phyloP scores from a whole-genome alignment of 148 eudicot species.

The Heliamphora exappendiculata region DNA sequence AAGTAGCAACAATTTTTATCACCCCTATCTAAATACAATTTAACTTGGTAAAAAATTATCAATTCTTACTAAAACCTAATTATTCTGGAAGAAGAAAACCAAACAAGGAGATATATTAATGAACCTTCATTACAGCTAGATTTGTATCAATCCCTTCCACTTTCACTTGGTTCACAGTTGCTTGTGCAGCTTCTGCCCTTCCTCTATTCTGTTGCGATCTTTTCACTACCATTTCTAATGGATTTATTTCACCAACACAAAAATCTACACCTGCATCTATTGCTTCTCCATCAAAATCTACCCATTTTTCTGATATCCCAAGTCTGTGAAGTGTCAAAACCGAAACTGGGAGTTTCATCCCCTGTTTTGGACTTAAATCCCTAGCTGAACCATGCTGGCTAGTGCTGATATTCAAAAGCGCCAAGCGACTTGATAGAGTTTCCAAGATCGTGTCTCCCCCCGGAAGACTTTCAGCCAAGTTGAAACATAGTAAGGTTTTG shows the following conservation, averaged over 20 bases:
- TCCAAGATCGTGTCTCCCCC: constrained; percentile 69
- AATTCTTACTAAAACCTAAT: not conserved
- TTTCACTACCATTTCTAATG: constrained; percentile 59
- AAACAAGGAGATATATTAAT: not conserved
- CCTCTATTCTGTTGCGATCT: constrained; percentile 53
- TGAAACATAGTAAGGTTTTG: constrained; percentile 60
- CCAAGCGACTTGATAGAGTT: constrained; percentile 52
- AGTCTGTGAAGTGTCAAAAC: constrained; percentile 41
- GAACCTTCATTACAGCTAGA: constrained; percentile 77
- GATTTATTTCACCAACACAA: constrained; percentile 53
- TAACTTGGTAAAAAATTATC: not conserved
- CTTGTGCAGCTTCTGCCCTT: constrained; percentile 78
- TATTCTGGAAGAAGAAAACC: not conserved
- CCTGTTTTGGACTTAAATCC: constrained; percentile 25
- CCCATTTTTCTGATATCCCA: constrained; percentile 31
- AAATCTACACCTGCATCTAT: constrained; percentile 39
- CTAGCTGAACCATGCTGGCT: constrained; percentile 28
- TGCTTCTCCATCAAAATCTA: constrained; percentile 29
- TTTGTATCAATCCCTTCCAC: constrained; percentile 86
- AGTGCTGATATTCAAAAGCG: constrained; percentile 29
- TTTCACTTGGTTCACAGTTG: constrained; percentile 79
- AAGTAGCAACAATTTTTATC: not conserved
- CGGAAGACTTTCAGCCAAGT: constrained; percentile 85
- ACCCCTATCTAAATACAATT: not conserved
- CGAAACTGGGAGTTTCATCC: constrained; percentile 36